Evolutionary conservation across 2,329 filamentous ascomycete species (phyloP).

Genomic region (Botryosphaeria dothidea): DNA sequence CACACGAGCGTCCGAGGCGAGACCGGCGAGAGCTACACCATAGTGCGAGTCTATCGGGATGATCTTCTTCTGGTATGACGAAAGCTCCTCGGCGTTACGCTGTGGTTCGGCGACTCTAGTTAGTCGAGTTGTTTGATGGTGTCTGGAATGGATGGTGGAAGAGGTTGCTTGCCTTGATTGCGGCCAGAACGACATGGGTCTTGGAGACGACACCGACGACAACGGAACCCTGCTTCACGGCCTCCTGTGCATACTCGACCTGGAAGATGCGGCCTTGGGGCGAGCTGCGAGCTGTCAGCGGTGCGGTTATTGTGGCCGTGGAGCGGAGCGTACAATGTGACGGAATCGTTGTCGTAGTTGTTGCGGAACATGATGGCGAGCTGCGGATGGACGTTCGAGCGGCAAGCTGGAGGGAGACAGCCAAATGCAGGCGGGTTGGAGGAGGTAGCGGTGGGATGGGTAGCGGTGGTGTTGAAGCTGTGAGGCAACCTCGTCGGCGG

Average conservation of each 20-base stretch:
- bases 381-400: conserved; percentile 16
- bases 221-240: conserved; percentile 97
- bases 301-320: conserved; percentile 17
- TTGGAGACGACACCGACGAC: conserved; percentile 97
- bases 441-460: conserved; percentile 16
- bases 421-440: conserved; percentile 4
- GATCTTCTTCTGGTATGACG: conserved; percentile 99
- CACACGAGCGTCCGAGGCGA: conserved; percentile 95
- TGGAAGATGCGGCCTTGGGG: conserved; percentile 99
- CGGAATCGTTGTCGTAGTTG: conserved; percentile 99
- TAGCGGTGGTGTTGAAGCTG: conserved; percentile 22
- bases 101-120: conserved; percentile 40
- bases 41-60: conserved; percentile 95
- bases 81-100: conserved; percentile 99
- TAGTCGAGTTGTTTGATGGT: not conserved
- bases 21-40: conserved; percentile 91
- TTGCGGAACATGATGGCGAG: conserved; percentile 87
- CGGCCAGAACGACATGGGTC: conserved; percentile 93
- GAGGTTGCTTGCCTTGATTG: conserved; percentile 74
- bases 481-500: conserved; percentile 26
- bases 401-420: not conserved
- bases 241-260: conserved; percentile 98
- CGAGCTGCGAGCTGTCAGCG: conserved; percentile 63
- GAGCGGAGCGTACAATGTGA: conserved; percentile 78
- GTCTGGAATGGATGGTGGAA: conserved; percentile 1